Evolutionary conservation across 1,284 basidiomycete genomes (phyloP), one percentile per base, ranked within the genome.

Genomic region (Veloboletus limbatus): DNA sequence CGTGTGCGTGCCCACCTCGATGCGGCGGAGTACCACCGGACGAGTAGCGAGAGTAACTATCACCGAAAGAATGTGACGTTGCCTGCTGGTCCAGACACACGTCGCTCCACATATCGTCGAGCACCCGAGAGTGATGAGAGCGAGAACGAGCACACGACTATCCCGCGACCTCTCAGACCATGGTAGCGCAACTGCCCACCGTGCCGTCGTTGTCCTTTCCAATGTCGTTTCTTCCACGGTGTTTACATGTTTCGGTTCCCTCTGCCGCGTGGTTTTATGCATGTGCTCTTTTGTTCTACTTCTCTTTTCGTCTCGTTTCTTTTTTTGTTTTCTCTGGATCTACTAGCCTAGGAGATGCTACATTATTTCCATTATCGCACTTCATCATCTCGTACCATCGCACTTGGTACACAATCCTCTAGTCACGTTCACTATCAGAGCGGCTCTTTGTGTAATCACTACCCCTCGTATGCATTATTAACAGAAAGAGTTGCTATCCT

Each of bases 81-180:
- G 35, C 40, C 43, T 40, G 43, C 48, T 43, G 52, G 48, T 18
- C 43, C 52, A 35, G 66, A 63, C 32, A 21, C 47, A 7, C 51
- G 40, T 13, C 38, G 51, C 25, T 42, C 61, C 13, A 47, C 49
- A n/a, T 58, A 41, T 37, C 60, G 44, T 38, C 58, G 45, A 10
- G 40, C 51, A 2, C 48, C 30, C 11, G 54, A 59, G 26, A 58
- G 55, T 34, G 66, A 67, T 42, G 67, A 66, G 39, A 56, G 63
- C 25, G 55, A 55, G 41, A 51, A 39, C 43, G 65, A 69, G 34
- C 56, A 31, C 24, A 21, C 32, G 2, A 39, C 34, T 25, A 49
- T 53, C 34, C 55, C 49, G 28, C 60, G 54, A 25, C 69, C 68
- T 8, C 42, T 66, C 24, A 54, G 65, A 28, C 69, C 69, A 45